Conservation (phyloP, 305 asterid genomes). For the Galium porrigens region DNA sequence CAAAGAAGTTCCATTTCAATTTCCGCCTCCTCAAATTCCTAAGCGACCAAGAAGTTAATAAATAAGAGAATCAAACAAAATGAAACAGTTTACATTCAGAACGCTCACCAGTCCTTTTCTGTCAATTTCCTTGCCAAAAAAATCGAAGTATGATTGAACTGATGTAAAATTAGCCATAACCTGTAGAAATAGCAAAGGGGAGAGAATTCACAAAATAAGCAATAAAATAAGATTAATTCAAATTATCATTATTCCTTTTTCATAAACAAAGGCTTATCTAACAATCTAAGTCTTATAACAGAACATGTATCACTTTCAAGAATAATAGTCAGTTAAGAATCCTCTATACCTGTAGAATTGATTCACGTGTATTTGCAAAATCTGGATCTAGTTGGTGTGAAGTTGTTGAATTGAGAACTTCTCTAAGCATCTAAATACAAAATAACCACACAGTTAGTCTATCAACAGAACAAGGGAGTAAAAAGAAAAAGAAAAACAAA, state of each 20-base stretch:
- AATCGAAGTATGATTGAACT: slow-evolving; percentile 61
- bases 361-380: slow-evolving; percentile 56
- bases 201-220: background rate
- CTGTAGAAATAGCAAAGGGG: slow-evolving; percentile 32
- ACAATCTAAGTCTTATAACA: background rate
- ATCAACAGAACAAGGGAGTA: background rate
- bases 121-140: slow-evolving; percentile 57
- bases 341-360: slow-evolving; percentile 60
- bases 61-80: slow-evolving; percentile 12
- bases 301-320: background rate
- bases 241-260: background rate
- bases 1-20: slow-evolving; percentile 80
- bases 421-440: slow-evolving; percentile 48
- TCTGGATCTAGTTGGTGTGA: slow-evolving; percentile 42
- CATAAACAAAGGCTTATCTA: background rate
- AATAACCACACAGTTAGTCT: slow-evolving; percentile 6
- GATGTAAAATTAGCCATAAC: slow-evolving; percentile 68
- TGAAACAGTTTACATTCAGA: slow-evolving; percentile 1
- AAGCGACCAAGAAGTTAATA: slow-evolving; percentile 17
- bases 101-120: slow-evolving; percentile 46
- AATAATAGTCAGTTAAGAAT: background rate
- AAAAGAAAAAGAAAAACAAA: background rate
- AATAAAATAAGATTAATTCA: background rate
- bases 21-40: slow-evolving; percentile 96
- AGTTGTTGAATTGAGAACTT: slow-evolving; percentile 58